phyloP scores from a whole-genome alignment of 176 grass and related monocot genomes.

The Oropetium thomaeum region DNA sequence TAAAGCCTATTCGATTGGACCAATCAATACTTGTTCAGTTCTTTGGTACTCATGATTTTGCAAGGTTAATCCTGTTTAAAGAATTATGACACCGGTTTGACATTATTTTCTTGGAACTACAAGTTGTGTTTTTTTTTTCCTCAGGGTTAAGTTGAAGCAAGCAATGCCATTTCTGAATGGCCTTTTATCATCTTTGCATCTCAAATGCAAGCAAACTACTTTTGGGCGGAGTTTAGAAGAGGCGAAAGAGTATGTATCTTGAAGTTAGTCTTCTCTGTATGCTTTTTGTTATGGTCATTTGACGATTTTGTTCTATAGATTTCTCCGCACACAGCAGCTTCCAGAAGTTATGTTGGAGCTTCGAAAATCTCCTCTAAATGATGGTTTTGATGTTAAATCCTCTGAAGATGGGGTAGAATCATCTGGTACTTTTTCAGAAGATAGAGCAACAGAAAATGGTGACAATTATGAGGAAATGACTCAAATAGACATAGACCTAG shows the following conservation, averaged over 20 bases:
- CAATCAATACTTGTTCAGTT: constrained; percentile 90
- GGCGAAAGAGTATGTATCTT: constrained; percentile 74
- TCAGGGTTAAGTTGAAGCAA: constrained; percentile 90
- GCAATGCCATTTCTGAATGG: constrained; percentile 85
- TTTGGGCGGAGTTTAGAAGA: constrained; percentile 93
- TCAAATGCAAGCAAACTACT: constrained; percentile 91
- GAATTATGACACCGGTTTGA: constrained; percentile 7
- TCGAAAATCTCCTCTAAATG: constrained; percentile 51
- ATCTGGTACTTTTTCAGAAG: constrained; percentile 63
- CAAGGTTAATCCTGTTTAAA: constrained; percentile 65
- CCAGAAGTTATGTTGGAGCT: constrained; percentile 84
- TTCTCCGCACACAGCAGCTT: constrained; percentile 76
- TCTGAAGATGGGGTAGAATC: constrained; percentile 43
- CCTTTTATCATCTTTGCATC: constrained; percentile 85
- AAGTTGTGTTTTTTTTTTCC: constrained; percentile 33
- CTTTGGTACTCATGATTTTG: constrained; percentile 99
- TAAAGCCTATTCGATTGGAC: constrained; percentile 64
- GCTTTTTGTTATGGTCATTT: constrained; percentile 6
- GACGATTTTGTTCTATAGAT: constrained; percentile 49
- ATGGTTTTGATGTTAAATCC: constrained; percentile 50
- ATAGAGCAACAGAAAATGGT: constrained; percentile 39
- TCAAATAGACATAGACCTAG: constrained; percentile 80
- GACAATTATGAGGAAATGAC: constrained; percentile 53
- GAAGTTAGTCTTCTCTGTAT: constrained; percentile 1
- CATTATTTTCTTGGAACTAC: constrained; percentile 30